Evolutionary conservation across 495 filamentous ascomycete genomes (phyloP), one percentile per base, ranked within the genome.

Genomic region (Neurospora discreta): DNA sequence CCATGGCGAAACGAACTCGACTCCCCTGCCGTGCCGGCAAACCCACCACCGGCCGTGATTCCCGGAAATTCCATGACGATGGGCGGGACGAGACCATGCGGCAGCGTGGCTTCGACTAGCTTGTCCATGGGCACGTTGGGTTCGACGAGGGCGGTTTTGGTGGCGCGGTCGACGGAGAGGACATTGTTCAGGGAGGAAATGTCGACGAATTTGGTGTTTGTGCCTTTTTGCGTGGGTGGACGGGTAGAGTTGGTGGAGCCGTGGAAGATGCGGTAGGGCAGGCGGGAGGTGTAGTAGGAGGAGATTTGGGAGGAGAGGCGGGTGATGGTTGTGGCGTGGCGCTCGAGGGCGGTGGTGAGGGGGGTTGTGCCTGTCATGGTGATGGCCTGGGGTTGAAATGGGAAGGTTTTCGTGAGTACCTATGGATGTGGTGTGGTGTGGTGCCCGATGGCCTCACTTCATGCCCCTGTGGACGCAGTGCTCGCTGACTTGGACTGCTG

Each of bases 231-330:
- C 8, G 91, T 84, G 81, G 77, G 6, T 82, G 84, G 1, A 90
- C 89, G 20, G 91, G 94, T 78, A 85, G 90, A 80, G 93, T 94
- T 39, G 91, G 93, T 18, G 87, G 71, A 89, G 72, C 92, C 92
- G 84, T 94, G 92, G 80, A 83, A 88, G 80, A 95, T 93, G 70
- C 92, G 88, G 81, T 92, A 95, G 18, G 87, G 85, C 0, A 10
- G 6, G 15, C 72, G 58, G 33, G 68, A 8, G 16, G 68, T 36
- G n/a, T 46, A 26, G 16, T 70, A 72, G n/a, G 68, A 43, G 20
- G 46, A 68, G 33, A 72, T 36, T 23, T 68, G 71, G 2, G 20
- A 10, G 16, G 71, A 39, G 30, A 72, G 42, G 15, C 67, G 23
- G 36, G 67, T n/a, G n/a, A 72, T 68, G 33, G 41, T 41, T 0